Percentiles rank a stretch among this genome's conserved stretches.
Evolutionary conservation across 495 filamentous ascomycete genomes (phyloP).

Genomic region (Penicillium steckii): DNA sequence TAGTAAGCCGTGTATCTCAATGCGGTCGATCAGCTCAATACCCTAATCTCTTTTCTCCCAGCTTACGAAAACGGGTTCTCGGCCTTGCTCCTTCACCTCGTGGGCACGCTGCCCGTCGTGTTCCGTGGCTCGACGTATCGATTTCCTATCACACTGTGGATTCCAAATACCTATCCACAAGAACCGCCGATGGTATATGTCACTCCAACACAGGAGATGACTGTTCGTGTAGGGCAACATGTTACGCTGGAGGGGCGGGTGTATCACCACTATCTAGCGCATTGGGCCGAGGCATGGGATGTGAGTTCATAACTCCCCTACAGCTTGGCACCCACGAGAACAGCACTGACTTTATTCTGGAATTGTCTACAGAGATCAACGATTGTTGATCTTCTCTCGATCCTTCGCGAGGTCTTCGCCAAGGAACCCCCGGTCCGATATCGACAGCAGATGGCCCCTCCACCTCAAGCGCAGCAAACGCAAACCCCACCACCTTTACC

Average conservation of each 20-base stretch:
- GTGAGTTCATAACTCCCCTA: slow-evolving; percentile 50
- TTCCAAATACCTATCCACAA: slow-evolving; percentile 88
- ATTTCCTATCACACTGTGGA: slow-evolving; percentile 90
- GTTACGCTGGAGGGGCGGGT: slow-evolving; percentile 91
- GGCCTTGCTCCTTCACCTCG: slow-evolving; percentile 81
- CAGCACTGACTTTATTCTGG: slow-evolving; percentile 4
- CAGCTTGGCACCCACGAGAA: background rate
- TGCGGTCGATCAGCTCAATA: background rate
- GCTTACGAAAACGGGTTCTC: slow-evolving; percentile 87
- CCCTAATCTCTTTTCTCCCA: slow-evolving; percentile 27
- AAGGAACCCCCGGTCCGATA: slow-evolving; percentile 91
- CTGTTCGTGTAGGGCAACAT: slow-evolving; percentile 87
- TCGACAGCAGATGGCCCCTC: slow-evolving; percentile 51
- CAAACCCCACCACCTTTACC: slow-evolving; percentile 61
- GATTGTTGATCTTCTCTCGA: slow-evolving; percentile 74
- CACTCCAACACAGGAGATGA: slow-evolving; percentile 83
- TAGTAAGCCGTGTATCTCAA: slow-evolving; percentile 55
- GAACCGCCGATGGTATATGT: slow-evolving; percentile 86
- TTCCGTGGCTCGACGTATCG: slow-evolving; percentile 90
- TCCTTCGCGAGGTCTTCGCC: slow-evolving; percentile 84
- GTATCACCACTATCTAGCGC: slow-evolving; percentile 92
- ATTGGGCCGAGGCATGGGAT: slow-evolving; percentile 89
- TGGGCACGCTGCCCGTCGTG: slow-evolving; percentile 79
- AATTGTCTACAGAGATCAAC: slow-evolving; percentile 64
- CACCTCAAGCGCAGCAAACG: slow-evolving; percentile 38